Percentiles rank a stretch among this genome's conserved stretches.
These are phyloP conservation scores for Apiospora sp. DNA, from an alignment of 2,329 filamentous ascomycete species.

Conservation along the genomic window DNA sequence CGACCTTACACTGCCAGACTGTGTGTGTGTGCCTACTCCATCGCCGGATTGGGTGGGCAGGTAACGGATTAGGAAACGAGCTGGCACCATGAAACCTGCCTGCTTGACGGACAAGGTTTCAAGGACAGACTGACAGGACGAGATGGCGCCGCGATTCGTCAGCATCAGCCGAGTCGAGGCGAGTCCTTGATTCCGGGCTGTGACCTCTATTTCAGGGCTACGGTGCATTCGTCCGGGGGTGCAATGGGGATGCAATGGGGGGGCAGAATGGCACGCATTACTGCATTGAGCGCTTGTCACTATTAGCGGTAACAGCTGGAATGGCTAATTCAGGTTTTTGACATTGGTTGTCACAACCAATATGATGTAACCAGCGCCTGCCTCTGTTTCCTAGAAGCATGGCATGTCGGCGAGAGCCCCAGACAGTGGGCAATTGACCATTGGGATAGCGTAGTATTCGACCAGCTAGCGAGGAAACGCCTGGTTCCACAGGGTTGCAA, in stretches of 20 bases:
- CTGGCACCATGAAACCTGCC: constrained; percentile 13
- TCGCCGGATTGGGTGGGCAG: constrained; percentile 4
- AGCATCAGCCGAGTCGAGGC: constrained; percentile 10
- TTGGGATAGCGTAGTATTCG: constrained; percentile 8
- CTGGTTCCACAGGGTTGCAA: constrained; percentile 21
- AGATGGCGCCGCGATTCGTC: constrained; percentile 21
- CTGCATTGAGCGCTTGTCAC: constrained; percentile 8
- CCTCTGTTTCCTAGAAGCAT: constrained; percentile 8
- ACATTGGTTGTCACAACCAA: neutral
- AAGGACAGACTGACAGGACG: constrained; percentile 14
- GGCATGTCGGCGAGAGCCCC: constrained; percentile 9
- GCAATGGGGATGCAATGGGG: neutral
- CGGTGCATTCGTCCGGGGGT: neutral
- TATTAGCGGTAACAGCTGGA: constrained; percentile 15
- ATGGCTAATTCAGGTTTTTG: constrained; percentile 13
- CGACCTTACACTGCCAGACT: constrained; percentile 1
- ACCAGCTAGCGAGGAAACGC: constrained; percentile 9
- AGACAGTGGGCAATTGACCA: constrained; percentile 19
- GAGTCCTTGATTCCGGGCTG: constrained; percentile 8
- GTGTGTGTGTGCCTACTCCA: neutral
- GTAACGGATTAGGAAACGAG: constrained; percentile 20
- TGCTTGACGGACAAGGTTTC: constrained; percentile 8
- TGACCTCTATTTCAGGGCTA: neutral
- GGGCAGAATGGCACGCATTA: constrained; percentile 6
- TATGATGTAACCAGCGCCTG: constrained; percentile 14